phyloP scores from a whole-genome alignment of 2,329 filamentous ascomycete genomes.

The Paecilomyces niveus region DNA sequence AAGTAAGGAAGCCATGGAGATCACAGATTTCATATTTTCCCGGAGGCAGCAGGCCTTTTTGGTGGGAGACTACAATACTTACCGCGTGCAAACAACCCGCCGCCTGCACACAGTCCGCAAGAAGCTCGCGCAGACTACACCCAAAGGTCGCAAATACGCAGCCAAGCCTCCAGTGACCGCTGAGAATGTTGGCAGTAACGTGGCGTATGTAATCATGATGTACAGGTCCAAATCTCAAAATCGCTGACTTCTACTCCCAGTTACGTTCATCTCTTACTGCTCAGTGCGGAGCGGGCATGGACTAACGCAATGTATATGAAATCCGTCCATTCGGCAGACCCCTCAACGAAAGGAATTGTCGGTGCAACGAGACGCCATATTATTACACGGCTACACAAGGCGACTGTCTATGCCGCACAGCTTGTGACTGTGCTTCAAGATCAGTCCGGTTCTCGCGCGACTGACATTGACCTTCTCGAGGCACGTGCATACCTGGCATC shows the following conservation, averaged over 20 bases:
- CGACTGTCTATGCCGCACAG: conserved; percentile 60
- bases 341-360: conserved; percentile 63
- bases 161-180: conserved; percentile 64
- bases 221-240: background rate
- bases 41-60: conserved; percentile 77
- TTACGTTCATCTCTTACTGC: conserved; percentile 69
- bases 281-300: conserved; percentile 86
- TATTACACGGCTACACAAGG: conserved; percentile 78
- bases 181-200: conserved; percentile 65
- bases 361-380: conserved; percentile 81
- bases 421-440: conserved; percentile 62
- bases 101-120: conserved; percentile 76
- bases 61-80: conserved; percentile 81
- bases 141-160: conserved; percentile 78
- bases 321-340: conserved; percentile 68
- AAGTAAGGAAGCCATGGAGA: conserved; percentile 59
- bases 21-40: conserved; percentile 75
- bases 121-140: conserved; percentile 76
- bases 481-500: conserved; percentile 75
- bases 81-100: conserved; percentile 71
- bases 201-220: conserved; percentile 56
- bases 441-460: conserved; percentile 56
- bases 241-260: conserved; percentile 38
- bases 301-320: conserved; percentile 96
- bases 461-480: conserved; percentile 68